A percentile compares a stretch with the other conserved stretches of the same genome.
These are phyloP conservation scores for Bocquillonia castaneifolia DNA, from an alignment of 441 rosid genomes.

Conservation along the genomic window DNA sequence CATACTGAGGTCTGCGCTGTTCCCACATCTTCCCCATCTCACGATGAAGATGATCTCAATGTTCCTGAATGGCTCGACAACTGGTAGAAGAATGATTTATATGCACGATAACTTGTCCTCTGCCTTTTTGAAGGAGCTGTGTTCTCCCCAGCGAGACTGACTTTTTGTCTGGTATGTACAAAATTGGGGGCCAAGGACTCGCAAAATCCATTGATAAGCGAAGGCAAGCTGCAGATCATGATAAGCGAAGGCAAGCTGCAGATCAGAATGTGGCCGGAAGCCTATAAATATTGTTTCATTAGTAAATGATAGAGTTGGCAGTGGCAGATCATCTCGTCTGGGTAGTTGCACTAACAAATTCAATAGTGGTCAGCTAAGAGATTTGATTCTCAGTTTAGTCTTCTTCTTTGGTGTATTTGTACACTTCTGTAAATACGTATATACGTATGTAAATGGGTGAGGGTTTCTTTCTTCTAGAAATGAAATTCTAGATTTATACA, in stretches of 20 bases:
- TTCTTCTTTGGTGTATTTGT: conserved; percentile 1
- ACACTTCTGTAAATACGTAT: conserved; percentile 31
- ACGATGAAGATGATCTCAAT: conserved; percentile 41
- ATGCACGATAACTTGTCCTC: conserved; percentile 3
- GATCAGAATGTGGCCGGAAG: conserved; percentile 3
- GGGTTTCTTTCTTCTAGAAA: conserved; percentile 18
- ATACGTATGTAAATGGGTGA: conserved; percentile 34
- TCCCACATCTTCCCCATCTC: conserved; percentile 35
- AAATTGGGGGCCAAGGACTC: background rate
- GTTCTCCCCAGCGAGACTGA: conserved; percentile 14
- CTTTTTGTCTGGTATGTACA: background rate
- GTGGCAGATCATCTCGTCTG: conserved; percentile 1
- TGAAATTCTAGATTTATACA: conserved; percentile 19
- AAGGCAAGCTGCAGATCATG: conserved; percentile 1
- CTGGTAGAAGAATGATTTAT: conserved; percentile 46
- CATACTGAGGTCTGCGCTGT: conserved; percentile 33
- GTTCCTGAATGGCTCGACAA: conserved; percentile 71
- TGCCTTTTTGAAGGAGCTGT: background rate
- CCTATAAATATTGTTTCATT: conserved; percentile 6
- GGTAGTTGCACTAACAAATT: conserved; percentile 32
- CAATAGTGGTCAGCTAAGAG: conserved; percentile 26
- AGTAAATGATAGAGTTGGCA: background rate
- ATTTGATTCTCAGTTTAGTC: background rate
- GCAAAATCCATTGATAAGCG: background rate
- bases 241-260: conserved; percentile 10